phyloP scores from a whole-genome alignment of 306 rosid genomes.

The Senna tora region DNA sequence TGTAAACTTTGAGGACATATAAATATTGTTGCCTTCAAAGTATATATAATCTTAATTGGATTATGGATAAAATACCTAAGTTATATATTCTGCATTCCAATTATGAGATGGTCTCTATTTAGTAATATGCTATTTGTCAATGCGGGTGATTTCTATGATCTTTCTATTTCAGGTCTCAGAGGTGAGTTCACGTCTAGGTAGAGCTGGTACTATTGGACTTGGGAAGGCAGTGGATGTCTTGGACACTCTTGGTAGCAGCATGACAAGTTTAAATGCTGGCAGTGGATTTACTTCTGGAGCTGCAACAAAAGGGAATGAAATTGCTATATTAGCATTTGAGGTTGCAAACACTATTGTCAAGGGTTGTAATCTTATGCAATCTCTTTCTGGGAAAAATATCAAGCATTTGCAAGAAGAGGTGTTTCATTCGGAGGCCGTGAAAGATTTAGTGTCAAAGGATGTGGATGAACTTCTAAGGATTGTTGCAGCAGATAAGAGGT shows the following conservation, averaged over 20 bases:
- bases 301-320: constrained; percentile 68
- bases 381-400: constrained; percentile 58
- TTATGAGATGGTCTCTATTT: not conserved
- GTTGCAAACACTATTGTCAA: constrained; percentile 81
- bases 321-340: constrained; percentile 76
- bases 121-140: not conserved
- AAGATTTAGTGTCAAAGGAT: constrained; percentile 68
- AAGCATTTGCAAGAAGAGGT: constrained; percentile 65
- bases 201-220: constrained; percentile 60
- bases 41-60: not conserved
- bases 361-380: constrained; percentile 72
- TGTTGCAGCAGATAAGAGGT: constrained; percentile 80
- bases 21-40: too few species aligned
- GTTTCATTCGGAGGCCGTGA: constrained; percentile 67
- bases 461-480: constrained; percentile 61
- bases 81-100: not conserved
- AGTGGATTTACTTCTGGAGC: constrained; percentile 65
- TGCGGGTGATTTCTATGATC: not conserved
- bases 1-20: too few species aligned
- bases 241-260: constrained; percentile 90
- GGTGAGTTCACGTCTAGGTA: constrained; percentile 70
- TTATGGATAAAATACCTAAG: not conserved
- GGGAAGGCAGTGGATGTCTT: constrained; percentile 79
- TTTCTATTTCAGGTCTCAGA: constrained; percentile 66
- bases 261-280: constrained; percentile 68